Conservation (phyloP, 176 grass and related monocot species). For the Musa beccarii region DNA sequence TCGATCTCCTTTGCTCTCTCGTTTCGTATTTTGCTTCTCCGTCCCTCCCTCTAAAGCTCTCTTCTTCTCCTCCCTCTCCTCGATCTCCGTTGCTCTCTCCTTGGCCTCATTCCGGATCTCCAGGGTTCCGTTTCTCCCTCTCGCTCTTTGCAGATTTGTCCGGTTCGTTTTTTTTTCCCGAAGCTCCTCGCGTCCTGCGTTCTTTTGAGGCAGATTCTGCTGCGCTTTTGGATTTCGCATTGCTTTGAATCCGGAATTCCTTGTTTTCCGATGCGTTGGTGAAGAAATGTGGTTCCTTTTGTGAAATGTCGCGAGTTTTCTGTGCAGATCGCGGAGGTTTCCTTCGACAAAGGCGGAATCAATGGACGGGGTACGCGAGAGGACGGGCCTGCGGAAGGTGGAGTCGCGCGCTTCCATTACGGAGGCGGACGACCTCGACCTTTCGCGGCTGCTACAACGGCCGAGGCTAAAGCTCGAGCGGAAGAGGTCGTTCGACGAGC, state of each 20-base stretch:
- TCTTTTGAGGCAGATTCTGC: not conserved
- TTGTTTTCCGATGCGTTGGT: no score
- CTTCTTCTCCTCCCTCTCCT: not conserved
- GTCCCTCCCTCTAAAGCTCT: not conserved
- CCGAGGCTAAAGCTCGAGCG: constrained; percentile 71
- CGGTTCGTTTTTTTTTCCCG: not conserved
- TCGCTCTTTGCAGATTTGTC: not conserved
- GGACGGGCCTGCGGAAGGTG: constrained; percentile 34
- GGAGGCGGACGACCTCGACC: constrained; percentile 69
- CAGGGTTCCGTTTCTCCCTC: not conserved
- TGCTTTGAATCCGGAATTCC: not conserved
- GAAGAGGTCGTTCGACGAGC: constrained; percentile 80
- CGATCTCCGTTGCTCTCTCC: not conserved
- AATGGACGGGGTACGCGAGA: constrained; percentile 3
- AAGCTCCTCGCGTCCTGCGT: not conserved
- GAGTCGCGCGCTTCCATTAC: constrained; percentile 47
- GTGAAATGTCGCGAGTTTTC: no score
- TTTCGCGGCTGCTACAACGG: constrained; percentile 53
- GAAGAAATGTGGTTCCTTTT: no score
- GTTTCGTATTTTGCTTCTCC: not conserved
- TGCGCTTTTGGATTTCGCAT: not conserved
- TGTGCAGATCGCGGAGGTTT: not conserved
- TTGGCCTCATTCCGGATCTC: not conserved
- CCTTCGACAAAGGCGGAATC: not conserved
- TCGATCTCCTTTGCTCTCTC: no score